phyloP scores from a whole-genome alignment of 306 rosid genomes.

The Macrotyloma uniflorum region DNA sequence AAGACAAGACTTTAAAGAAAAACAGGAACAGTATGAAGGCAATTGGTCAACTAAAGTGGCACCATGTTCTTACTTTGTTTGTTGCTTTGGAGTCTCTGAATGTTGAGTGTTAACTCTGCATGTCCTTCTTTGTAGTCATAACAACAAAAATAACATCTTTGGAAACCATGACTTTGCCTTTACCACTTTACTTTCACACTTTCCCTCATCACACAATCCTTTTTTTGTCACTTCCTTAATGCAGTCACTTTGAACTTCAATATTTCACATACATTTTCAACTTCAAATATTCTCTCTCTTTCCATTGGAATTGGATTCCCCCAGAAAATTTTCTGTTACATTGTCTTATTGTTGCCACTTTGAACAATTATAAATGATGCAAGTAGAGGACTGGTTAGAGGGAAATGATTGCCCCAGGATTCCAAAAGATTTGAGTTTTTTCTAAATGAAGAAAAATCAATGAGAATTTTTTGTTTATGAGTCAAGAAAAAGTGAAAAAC shows the following conservation, averaged over 20 bases:
- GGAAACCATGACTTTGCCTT: slow-evolving; percentile 18
- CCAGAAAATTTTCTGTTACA: not conserved
- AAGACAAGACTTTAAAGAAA: too few species aligned
- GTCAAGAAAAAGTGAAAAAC: too few species aligned
- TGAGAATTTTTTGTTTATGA: too few species aligned
- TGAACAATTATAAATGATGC: not conserved
- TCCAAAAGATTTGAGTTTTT: not conserved
- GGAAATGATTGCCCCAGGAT: not conserved
- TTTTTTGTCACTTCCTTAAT: slow-evolving; percentile 37
- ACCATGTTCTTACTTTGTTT: not conserved
- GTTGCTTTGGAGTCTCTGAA: not conserved
- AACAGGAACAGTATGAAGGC: too few species aligned
- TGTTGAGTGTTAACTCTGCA: not conserved
- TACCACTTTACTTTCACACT: slow-evolving; percentile 4
- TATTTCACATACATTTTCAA: too few species aligned
- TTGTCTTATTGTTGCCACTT: not conserved
- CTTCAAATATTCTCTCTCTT: too few species aligned
- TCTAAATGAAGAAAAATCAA: not conserved
- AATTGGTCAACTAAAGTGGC: not conserved
- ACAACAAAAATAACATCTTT: not conserved
- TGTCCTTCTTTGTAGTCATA: not conserved
- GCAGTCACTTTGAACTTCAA: too few species aligned
- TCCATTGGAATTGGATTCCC: too few species aligned
- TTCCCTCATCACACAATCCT: not conserved
- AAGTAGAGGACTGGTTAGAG: not conserved